These are phyloP conservation scores for Calocybe cyanea DNA, from an alignment of 768 basidiomycete genomes.

Conservation along the genomic window DNA sequence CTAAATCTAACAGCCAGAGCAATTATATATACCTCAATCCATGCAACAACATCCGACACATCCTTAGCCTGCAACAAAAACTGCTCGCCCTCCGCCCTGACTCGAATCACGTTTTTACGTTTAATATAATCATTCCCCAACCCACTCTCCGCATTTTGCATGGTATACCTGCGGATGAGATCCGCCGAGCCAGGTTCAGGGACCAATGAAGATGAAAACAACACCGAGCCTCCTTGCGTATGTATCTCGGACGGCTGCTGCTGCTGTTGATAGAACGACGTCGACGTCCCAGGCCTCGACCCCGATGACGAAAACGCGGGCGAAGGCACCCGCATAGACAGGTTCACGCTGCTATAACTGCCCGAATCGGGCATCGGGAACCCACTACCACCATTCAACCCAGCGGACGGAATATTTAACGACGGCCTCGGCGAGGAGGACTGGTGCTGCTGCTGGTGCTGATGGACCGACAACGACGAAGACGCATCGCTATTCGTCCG, in stretches of 20 bases:
- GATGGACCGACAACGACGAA: too few relatives aligned
- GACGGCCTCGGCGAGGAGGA: constrained; percentile 8
- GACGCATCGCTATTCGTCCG: constrained; percentile 38
- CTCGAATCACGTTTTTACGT: constrained; percentile 88
- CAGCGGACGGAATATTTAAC: constrained; percentile 2
- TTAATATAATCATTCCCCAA: constrained; percentile 94
- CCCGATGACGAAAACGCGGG: constrained; percentile 8
- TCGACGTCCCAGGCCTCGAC: neutral
- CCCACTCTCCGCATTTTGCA: constrained; percentile 92
- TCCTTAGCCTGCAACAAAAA: constrained; percentile 89
- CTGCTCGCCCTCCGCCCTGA: constrained; percentile 93
- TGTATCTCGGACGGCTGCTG: neutral
- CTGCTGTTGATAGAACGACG: neutral
- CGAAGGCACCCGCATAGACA: too few relatives aligned
- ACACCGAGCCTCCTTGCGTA: too few relatives aligned
- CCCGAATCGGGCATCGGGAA: neutral
- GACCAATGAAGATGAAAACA: too few relatives aligned
- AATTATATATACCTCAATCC: constrained; percentile 78
- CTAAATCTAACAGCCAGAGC: constrained; percentile 6
- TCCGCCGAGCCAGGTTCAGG: constrained; percentile 42
- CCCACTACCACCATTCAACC: neutral
- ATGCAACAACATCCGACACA: constrained; percentile 81
- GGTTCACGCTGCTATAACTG: neutral
- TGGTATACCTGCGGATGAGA: constrained; percentile 67
- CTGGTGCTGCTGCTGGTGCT: constrained; percentile 8